Conservation (phyloP, 352 stramenopile species). For the Phytopythium delawarense region DNA sequence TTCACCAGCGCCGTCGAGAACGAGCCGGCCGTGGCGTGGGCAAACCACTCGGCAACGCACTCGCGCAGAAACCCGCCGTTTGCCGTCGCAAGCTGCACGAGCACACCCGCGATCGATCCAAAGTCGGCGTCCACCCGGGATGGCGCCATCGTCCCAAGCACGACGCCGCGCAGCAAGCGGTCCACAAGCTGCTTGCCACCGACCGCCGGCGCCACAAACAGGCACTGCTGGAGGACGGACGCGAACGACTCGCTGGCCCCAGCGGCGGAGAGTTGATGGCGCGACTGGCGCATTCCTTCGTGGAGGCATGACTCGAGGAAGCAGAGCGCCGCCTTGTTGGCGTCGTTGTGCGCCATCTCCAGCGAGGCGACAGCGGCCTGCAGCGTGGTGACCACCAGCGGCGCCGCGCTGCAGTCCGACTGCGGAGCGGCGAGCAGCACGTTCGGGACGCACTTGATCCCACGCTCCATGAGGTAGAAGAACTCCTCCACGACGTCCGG, state of each 20-base stretch:
- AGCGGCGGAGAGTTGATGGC: neutral
- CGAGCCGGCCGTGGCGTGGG: constrained; percentile 30
- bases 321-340: constrained; percentile 91
- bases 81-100: constrained; percentile 68
- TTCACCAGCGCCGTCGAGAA: constrained; percentile 36
- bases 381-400: constrained; percentile 78
- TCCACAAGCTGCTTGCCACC: constrained; percentile 54
- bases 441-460: constrained; percentile 82
- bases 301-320: constrained; percentile 82
- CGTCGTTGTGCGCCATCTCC: constrained; percentile 91
- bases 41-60: constrained; percentile 65
- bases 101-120: constrained; percentile 66
- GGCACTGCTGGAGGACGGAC: constrained; percentile 13
- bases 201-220: neutral
- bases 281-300: constrained; percentile 14
- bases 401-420: constrained; percentile 1
- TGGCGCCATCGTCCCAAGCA: constrained; percentile 51
- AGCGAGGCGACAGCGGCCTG: constrained; percentile 86
- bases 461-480: constrained; percentile 93
- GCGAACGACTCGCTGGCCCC: constrained; percentile 17
- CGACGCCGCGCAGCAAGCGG: constrained; percentile 56
- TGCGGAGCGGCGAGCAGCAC: constrained; percentile 46
- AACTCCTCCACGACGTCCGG: constrained; percentile 96
- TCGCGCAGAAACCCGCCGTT: constrained; percentile 52
- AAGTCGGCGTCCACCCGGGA: constrained; percentile 78